phyloP scores from a whole-genome alignment of 345 rosid species.

The Bruguiera sexangula region DNA sequence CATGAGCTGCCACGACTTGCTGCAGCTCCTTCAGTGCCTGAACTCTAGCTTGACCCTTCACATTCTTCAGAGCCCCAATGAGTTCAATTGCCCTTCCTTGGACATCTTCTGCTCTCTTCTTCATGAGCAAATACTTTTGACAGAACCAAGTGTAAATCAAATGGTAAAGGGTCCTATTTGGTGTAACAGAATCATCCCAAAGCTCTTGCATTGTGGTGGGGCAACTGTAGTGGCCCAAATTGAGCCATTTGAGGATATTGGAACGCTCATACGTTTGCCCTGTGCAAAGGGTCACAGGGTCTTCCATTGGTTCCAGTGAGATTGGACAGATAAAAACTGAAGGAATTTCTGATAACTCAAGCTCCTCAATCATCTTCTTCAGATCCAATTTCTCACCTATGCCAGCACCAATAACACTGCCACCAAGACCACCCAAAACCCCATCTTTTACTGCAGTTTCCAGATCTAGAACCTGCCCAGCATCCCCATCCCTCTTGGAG shows the following conservation, averaged over 20 bases:
- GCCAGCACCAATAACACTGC: conserved; percentile 26
- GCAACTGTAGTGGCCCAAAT: conserved; percentile 58
- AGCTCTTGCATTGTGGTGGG: conserved; percentile 82
- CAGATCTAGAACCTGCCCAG: conserved; percentile 59
- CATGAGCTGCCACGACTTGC: conserved; percentile 49
- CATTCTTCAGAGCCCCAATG: conserved; percentile 49
- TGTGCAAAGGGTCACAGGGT: conserved; percentile 73
- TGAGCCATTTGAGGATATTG: conserved; percentile 68
- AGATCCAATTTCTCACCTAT: conserved; percentile 54
- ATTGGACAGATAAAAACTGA: conserved; percentile 73
- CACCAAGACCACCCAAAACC: conserved; percentile 46
- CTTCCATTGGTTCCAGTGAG: conserved; percentile 72
- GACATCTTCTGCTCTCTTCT: conserved; percentile 63
- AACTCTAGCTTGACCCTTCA: conserved; percentile 62
- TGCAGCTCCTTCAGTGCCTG: conserved; percentile 56
- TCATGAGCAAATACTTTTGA: conserved; percentile 56
- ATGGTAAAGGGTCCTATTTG: conserved; percentile 59
- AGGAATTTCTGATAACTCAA: conserved; percentile 51
- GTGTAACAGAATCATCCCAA: conserved; percentile 62
- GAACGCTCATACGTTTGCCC: conserved; percentile 73
- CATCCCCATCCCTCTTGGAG: conserved; percentile 38
- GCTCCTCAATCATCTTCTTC: conserved; percentile 60
- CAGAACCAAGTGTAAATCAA: conserved; percentile 61
- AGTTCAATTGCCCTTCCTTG: conserved; percentile 58
- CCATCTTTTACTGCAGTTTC: conserved; percentile 66